Evolutionary conservation across 2,329 filamentous ascomycete species (phyloP).

Genomic region (Xylariaceae sp.): DNA sequence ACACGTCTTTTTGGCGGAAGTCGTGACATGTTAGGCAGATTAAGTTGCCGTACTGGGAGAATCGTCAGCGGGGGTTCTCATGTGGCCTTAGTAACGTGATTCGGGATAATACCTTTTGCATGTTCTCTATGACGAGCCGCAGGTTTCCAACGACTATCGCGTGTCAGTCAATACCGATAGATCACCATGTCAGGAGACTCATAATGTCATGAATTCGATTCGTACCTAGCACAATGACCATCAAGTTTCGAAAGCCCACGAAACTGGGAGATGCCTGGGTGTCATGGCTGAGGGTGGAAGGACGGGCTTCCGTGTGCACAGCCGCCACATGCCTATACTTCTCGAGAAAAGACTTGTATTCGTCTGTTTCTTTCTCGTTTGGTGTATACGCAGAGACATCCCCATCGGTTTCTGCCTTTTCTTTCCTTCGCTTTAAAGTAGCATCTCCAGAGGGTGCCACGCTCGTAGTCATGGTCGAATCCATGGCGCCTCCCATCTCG

Average conservation of each 20-base stretch:
- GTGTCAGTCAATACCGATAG: conserved; percentile 11
- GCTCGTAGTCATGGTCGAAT: conserved; percentile 38
- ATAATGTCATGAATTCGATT: neutral
- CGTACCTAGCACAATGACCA: conserved; percentile 85
- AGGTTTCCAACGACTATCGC: conserved; percentile 82
- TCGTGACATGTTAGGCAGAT: conserved; percentile 90
- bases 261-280: conserved; percentile 72
- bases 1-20: conserved; percentile 71
- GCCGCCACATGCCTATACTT: conserved; percentile 93
- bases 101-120: conserved; percentile 66
- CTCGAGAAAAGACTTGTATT: conserved; percentile 39
- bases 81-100: conserved; percentile 10
- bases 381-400: neutral
- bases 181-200: neutral
- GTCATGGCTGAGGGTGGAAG: conserved; percentile 84
- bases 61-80: conserved; percentile 14
- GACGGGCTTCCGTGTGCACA: conserved; percentile 65
- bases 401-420: conserved; percentile 3
- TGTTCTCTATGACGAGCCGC: conserved; percentile 92
- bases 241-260: conserved; percentile 88
- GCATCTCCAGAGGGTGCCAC: conserved; percentile 27
- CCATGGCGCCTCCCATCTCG: conserved; percentile 30
- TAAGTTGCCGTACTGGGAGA: conserved; percentile 76
- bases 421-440: conserved; percentile 23
- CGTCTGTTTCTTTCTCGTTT: conserved; percentile 30